Conservation (phyloP, 495 filamentous ascomycete genomes). For the Penicillium antarcticum region DNA sequence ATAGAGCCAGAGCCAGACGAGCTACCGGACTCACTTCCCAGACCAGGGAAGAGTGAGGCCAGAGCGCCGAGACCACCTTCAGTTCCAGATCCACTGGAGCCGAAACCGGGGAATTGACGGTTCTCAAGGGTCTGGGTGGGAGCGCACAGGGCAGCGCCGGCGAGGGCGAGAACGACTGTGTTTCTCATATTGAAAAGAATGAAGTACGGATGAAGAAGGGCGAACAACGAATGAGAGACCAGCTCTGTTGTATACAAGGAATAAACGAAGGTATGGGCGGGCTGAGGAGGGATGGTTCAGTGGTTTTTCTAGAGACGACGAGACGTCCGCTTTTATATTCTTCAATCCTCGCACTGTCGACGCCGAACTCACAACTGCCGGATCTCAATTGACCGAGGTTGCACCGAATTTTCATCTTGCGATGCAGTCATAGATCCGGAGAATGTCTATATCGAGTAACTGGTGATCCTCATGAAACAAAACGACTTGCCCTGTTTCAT, state of each 20-base stretch:
- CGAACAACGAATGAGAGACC: slow-evolving; percentile 11
- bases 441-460: slow-evolving; percentile 3
- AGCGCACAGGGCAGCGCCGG: slow-evolving; percentile 22
- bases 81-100: slow-evolving; percentile 3
- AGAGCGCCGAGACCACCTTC: slow-evolving; percentile 3
- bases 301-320: background rate
- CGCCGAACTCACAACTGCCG: background rate
- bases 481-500: slow-evolving; percentile 18
- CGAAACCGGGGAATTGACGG: slow-evolving; percentile 11
- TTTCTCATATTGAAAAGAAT: slow-evolving; percentile 20
- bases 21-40: background rate
- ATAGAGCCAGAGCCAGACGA: background rate
- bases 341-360: background rate
- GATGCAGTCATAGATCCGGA: background rate
- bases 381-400: background rate
- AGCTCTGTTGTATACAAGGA: slow-evolving; percentile 8
- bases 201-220: background rate
- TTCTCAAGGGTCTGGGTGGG: slow-evolving; percentile 25
- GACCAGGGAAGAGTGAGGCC: background rate
- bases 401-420: background rate
- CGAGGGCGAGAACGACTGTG: slow-evolving; percentile 16
- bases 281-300: background rate
- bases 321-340: background rate
- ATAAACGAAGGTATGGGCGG: background rate
- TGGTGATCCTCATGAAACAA: slow-evolving; percentile 1